Evolutionary conservation across 108 stramenopile species (phyloP).

Genomic region (Cylindrotheca closterium): DNA sequence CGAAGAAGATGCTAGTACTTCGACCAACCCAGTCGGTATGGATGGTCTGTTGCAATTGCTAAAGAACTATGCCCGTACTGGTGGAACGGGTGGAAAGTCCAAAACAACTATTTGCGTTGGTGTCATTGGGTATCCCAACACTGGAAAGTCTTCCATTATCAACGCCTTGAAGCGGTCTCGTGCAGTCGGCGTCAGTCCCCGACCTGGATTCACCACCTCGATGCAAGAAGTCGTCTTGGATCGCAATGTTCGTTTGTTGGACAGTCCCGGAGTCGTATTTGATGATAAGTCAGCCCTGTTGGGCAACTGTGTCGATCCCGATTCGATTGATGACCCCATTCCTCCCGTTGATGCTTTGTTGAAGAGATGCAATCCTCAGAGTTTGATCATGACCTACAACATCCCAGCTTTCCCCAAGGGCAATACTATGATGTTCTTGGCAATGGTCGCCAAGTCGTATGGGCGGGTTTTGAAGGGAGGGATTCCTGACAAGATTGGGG

Average conservation of each 20-base stretch:
- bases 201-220: slow-evolving; percentile 95
- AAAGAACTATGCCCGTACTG: slow-evolving; percentile 97
- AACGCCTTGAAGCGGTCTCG: slow-evolving; percentile 92
- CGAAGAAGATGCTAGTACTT: slow-evolving; percentile 45
- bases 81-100: slow-evolving; percentile 54
- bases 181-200: slow-evolving; percentile 93
- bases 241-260: slow-evolving; percentile 92
- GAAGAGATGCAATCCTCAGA: slow-evolving; percentile 76
- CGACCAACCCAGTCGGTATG: slow-evolving; percentile 83
- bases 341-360: slow-evolving; percentile 88
- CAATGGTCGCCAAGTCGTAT: slow-evolving; percentile 86
- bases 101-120: slow-evolving; percentile 91
- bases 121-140: slow-evolving; percentile 89
- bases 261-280: slow-evolving; percentile 99
- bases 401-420: slow-evolving; percentile 89
- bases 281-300: slow-evolving; percentile 60
- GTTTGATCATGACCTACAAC: slow-evolving; percentile 94
- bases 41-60: slow-evolving; percentile 93
- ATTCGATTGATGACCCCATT: slow-evolving; percentile 90
- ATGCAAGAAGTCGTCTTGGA: slow-evolving; percentile 98
- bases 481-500: slow-evolving; percentile 90
- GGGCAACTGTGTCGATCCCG: slow-evolving; percentile 95
- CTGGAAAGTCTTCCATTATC: slow-evolving; percentile 94
- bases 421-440: slow-evolving; percentile 88
- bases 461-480: slow-evolving; percentile 96